Evolutionary conservation across 495 filamentous ascomycete species (phyloP).

Genomic region (Neurospora pannonica): DNA sequence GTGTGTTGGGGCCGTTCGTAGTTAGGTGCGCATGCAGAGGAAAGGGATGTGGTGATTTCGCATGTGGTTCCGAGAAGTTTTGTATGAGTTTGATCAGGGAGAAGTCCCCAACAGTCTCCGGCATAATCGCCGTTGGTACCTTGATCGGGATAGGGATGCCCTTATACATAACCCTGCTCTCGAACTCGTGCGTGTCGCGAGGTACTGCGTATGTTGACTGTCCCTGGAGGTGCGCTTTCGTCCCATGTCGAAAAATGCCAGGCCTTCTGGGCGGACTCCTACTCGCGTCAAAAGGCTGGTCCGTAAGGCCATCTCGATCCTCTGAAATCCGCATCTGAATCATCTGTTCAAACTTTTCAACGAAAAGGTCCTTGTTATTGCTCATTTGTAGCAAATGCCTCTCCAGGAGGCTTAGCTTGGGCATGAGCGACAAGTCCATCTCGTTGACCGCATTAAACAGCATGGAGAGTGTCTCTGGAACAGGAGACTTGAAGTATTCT

Average conservation of each 20-base stretch:
- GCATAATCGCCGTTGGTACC: constrained; percentile 82
- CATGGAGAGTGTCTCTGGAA: constrained; percentile 77
- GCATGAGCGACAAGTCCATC: constrained; percentile 96
- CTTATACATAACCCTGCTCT: constrained; percentile 89
- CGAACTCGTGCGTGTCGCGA: constrained; percentile 94
- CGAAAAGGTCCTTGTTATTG: constrained; percentile 90
- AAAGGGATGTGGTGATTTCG: constrained; percentile 76
- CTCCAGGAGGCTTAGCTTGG: constrained; percentile 74
- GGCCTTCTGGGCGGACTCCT: constrained; percentile 36
- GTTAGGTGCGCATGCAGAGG: constrained; percentile 85
- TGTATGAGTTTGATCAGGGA: constrained; percentile 95
- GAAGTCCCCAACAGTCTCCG: constrained; percentile 96
- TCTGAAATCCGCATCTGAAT: constrained; percentile 55
- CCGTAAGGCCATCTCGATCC: constrained; percentile 33
- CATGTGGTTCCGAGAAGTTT: constrained; percentile 75
- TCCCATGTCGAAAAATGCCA: constrained; percentile 43
- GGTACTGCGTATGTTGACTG: constrained; percentile 55
- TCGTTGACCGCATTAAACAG: constrained; percentile 88
- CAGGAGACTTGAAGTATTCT: constrained; percentile 92
- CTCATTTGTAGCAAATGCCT: constrained; percentile 77
- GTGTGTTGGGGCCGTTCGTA: constrained; percentile 71
- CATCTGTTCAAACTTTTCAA: constrained; percentile 96
- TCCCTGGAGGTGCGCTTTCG: constrained; percentile 43
- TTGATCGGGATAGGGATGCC: constrained; percentile 94
- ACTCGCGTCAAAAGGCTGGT: constrained; percentile 36